phyloP scores from a whole-genome alignment of 1,284 basidiomycete genomes.

The Cryptococcus sp. region DNA sequence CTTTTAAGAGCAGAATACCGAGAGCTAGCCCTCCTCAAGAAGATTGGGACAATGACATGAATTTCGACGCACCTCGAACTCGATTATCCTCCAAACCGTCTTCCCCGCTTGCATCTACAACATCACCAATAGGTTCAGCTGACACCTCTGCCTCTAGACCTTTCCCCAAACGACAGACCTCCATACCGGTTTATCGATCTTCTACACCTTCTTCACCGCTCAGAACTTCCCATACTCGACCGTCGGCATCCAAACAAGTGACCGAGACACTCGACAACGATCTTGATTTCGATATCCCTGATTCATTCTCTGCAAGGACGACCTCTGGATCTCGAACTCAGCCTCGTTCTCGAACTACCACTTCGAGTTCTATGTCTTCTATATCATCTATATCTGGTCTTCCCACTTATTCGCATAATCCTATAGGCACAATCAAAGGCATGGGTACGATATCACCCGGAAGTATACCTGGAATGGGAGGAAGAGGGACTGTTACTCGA shows the following conservation, averaged over 20 bases:
- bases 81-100: too few relatives aligned
- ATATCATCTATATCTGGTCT: too few relatives aligned
- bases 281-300: slow-evolving; percentile 23
- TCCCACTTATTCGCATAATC: background rate
- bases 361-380: too few relatives aligned
- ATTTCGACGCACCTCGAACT: too few relatives aligned
- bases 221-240: background rate
- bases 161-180: background rate
- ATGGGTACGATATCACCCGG: slow-evolving; percentile 14
- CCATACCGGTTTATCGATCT: background rate
- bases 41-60: too few relatives aligned
- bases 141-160: too few relatives aligned
- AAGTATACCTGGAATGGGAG: too few relatives aligned
- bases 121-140: too few relatives aligned
- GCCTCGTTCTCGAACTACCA: slow-evolving; percentile 8
- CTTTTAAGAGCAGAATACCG: too few relatives aligned
- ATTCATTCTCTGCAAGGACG: slow-evolving; percentile 12
- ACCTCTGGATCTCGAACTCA: slow-evolving; percentile 6
- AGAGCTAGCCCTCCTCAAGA: too few relatives aligned
- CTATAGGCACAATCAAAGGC: slow-evolving; percentile 26
- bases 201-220: background rate
- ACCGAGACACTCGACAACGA: slow-evolving; percentile 18
- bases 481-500: slow-evolving; percentile 37
- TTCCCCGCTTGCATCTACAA: too few relatives aligned
- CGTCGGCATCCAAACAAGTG: background rate